Percentiles rank a stretch among this genome's conserved stretches.
Evolutionary conservation across 2,329 filamentous ascomycete genomes (phyloP).

Genomic region (Phialophora verrucosa): DNA sequence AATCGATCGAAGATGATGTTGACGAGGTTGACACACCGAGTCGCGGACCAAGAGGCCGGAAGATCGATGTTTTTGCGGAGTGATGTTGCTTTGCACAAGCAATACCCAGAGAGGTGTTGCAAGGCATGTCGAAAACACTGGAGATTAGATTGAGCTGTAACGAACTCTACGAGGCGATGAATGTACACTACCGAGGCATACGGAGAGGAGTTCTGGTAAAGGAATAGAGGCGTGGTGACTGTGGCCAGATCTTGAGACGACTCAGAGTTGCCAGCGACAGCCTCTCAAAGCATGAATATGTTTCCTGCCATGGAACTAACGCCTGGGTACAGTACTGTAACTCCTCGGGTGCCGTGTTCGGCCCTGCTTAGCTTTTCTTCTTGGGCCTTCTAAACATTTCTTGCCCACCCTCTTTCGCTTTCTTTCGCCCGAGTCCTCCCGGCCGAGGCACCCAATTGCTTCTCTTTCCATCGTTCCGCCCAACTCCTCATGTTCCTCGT

Average conservation of each 20-base stretch:
- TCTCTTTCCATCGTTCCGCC: neutral
- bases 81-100: neutral
- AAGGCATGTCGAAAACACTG: neutral
- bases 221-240: neutral
- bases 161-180: neutral
- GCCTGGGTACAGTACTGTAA: neutral
- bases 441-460: constrained; percentile 15
- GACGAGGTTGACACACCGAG: constrained; percentile 30
- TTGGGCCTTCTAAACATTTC: neutral
- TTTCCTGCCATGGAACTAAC: neutral
- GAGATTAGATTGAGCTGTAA: neutral
- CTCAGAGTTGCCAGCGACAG: neutral
- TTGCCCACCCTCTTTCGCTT: neutral
- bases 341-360: neutral
- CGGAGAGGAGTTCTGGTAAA: neutral
- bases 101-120: neutral
- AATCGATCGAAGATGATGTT: constrained; percentile 14
- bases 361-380: neutral
- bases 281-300: neutral
- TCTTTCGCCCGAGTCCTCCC: constrained; percentile 22
- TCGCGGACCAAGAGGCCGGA: constrained; percentile 28
- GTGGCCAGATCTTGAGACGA: neutral
- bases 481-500: neutral
- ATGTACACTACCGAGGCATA: neutral
- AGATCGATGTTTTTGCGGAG: constrained; percentile 26